Evolutionary conservation across 169 alveolate genomes (phyloP).

Genomic region (Cryptosporidium canis): DNA sequence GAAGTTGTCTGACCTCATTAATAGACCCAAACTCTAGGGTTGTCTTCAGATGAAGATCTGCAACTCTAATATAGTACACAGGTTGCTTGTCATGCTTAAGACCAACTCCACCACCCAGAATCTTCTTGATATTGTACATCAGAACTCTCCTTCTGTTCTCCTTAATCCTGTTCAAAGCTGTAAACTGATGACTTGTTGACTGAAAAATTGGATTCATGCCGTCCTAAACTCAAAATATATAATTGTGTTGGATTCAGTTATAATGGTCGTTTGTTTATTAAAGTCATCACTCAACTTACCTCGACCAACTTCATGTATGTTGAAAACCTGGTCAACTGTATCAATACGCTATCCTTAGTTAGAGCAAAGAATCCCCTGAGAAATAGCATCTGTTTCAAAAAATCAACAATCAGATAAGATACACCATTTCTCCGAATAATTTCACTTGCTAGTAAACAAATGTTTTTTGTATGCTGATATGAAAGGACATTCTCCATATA

Average conservation of each 20-base stretch:
- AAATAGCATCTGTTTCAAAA: constrained; percentile 24
- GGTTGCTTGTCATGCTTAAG: constrained; percentile 46
- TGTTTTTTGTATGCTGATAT: constrained; percentile 31
- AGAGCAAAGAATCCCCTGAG: constrained; percentile 24
- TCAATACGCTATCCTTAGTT: constrained; percentile 9
- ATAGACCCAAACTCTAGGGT: background rate
- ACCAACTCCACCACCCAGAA: constrained; percentile 52
- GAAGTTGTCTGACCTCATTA: constrained; percentile 35
- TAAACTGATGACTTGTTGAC: background rate
- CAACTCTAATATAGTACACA: constrained; percentile 36
- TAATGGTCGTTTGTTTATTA: background rate
- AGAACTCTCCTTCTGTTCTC: constrained; percentile 51
- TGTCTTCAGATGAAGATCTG: constrained; percentile 35
- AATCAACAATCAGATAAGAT: constrained; percentile 46
- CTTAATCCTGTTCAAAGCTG: constrained; percentile 13
- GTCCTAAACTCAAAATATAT: background rate
- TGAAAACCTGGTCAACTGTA: constrained; percentile 37
- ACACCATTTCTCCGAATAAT: constrained; percentile 57
- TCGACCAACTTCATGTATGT: constrained; percentile 43
- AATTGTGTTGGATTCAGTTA: background rate
- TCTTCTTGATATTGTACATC: constrained; percentile 10
- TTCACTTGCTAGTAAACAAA: constrained; percentile 33
- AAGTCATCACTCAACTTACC: constrained; percentile 18
- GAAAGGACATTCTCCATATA: constrained; percentile 23
- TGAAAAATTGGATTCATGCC: constrained; percentile 40